Evolutionary conservation across 2,329 filamentous ascomycete species (phyloP).

Genomic region (Claviceps monticola): DNA sequence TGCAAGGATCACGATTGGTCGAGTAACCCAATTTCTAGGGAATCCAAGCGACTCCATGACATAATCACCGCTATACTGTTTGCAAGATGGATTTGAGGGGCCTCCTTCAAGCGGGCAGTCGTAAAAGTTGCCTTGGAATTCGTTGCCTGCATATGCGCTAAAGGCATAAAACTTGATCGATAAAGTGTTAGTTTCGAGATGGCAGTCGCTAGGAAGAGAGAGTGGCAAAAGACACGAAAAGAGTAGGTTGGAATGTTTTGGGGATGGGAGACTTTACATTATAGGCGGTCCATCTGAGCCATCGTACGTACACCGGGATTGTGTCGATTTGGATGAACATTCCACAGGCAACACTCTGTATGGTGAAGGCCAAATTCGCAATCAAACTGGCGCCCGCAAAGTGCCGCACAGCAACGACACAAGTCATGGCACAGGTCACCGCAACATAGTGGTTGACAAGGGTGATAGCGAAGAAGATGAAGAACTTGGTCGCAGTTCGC

Average conservation of each 20-base stretch:
- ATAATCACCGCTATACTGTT: constrained; percentile 53
- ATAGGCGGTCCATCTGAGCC: constrained; percentile 49
- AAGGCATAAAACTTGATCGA: constrained; percentile 49
- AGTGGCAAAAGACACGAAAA: not conserved
- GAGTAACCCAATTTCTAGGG: constrained; percentile 50
- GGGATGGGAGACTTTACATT: constrained; percentile 3
- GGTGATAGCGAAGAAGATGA: constrained; percentile 56
- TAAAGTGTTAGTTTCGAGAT: constrained; percentile 8
- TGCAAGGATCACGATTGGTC: constrained; percentile 49
- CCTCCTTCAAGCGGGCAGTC: constrained; percentile 53
- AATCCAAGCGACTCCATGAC: constrained; percentile 58
- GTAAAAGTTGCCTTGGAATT: constrained; percentile 60
- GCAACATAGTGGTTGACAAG: constrained; percentile 61
- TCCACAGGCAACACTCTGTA: constrained; percentile 62
- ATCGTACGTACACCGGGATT: constrained; percentile 65
- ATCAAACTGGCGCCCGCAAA: constrained; percentile 60
- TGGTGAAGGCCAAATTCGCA: constrained; percentile 56
- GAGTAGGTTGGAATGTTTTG: not conserved
- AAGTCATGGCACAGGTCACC: constrained; percentile 55
- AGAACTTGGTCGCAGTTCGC: constrained; percentile 47
- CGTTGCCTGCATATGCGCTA: constrained; percentile 56
- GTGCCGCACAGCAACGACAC: constrained; percentile 49
- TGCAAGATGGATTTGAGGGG: constrained; percentile 49
- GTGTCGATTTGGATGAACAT: constrained; percentile 63
- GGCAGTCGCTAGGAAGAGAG: not conserved